phyloP scores from a whole-genome alignment of 2,329 filamentous ascomycete species.

The Thelonectria discophora region DNA sequence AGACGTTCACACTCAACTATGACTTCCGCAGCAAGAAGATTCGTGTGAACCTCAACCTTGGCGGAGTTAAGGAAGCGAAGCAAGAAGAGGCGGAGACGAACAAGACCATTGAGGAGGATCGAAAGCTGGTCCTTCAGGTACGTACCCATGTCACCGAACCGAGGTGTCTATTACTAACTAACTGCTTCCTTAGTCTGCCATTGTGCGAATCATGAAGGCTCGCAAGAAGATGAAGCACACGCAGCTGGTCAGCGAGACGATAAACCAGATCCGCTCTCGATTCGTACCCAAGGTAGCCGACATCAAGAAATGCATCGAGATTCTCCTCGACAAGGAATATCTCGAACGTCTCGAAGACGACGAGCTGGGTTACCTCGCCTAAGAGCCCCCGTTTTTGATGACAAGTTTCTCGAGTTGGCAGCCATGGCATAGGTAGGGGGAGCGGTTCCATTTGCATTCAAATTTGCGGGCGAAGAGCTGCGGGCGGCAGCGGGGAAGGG shows the following conservation, averaged over 20 bases:
- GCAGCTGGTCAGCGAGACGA: slow-evolving; percentile 92
- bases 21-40: slow-evolving; percentile 99
- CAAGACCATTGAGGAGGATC: slow-evolving; percentile 98
- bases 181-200: slow-evolving; percentile 77
- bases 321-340: slow-evolving; percentile 98
- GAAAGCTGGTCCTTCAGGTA: slow-evolving; percentile 96
- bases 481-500: slow-evolving; percentile 9
- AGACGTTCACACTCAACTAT: slow-evolving; percentile 85
- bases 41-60: slow-evolving; percentile 94
- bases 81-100: slow-evolving; percentile 96
- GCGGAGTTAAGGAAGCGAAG: slow-evolving; percentile 94
- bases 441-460: neutral
- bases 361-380: slow-evolving; percentile 93
- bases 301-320: slow-evolving; percentile 99
- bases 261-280: slow-evolving; percentile 90
- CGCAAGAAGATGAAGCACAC: slow-evolving; percentile 99
- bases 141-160: slow-evolving; percentile 43
- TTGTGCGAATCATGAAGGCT: slow-evolving; percentile 99
- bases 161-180: slow-evolving; percentile 28
- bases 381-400: slow-evolving; percentile 43
- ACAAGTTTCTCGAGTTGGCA: neutral
- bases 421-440: neutral
- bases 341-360: slow-evolving; percentile 94
- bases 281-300: slow-evolving; percentile 93
- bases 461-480: slow-evolving; percentile 9